Conservation (phyloP, 148 eudicot species). For the Cornus controversa region DNA sequence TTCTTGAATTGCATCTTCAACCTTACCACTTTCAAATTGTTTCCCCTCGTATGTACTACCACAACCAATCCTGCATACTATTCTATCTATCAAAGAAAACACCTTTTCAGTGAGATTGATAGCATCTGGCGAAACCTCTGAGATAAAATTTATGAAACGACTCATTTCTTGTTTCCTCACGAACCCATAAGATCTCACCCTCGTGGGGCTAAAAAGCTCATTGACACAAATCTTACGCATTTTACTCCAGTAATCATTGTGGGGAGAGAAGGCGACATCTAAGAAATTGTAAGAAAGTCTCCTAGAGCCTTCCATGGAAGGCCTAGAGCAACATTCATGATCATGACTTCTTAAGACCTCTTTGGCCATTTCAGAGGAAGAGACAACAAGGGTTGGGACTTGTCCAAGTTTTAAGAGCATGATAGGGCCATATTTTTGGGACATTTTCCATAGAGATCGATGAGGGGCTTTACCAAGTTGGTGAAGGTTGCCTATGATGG, state of each 20-base stretch:
- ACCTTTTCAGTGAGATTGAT: constrained; percentile 5
- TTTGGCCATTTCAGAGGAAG: constrained; percentile 9
- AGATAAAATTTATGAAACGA: not conserved
- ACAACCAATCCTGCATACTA: not conserved
- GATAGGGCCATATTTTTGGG: constrained; percentile 9
- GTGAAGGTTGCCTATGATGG: constrained; percentile 18
- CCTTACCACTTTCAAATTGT: not conserved
- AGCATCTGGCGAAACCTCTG: not conserved
- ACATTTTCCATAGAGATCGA: constrained; percentile 5
- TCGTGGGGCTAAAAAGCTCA: constrained; percentile 1
- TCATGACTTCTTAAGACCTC: constrained; percentile 1
- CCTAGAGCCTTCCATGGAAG: not conserved
- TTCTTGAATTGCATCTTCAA: no score
- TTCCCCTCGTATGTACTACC: constrained; percentile 2
- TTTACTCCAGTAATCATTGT: not conserved
- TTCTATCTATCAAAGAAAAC: not conserved
- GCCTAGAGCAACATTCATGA: not conserved
- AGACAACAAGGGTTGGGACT: constrained; percentile 2
- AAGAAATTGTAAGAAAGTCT: constrained; percentile 8
- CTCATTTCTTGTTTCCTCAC: constrained; percentile 2
- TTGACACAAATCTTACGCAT: not conserved
- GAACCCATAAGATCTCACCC: not conserved
- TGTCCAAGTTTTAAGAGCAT: constrained; percentile 9
- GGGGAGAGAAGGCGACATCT: constrained; percentile 7
- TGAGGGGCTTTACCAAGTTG: constrained; percentile 9